Evolutionary conservation across 1,139 yeast genomes (phyloP).

Genomic region (Taphrina deformans): DNA sequence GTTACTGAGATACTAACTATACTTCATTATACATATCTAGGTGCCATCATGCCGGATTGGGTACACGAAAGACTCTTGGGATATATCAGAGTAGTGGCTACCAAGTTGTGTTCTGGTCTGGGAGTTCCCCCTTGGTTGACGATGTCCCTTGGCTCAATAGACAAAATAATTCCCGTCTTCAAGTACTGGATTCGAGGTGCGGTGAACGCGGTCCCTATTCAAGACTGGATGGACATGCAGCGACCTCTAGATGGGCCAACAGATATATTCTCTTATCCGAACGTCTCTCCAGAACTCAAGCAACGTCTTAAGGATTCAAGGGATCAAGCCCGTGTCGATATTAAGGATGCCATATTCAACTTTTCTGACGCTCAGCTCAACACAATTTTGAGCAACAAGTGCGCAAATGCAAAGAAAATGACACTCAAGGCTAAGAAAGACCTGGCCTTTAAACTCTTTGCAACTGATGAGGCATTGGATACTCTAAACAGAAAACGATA

Average conservation of each 20-base stretch:
- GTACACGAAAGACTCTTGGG: conserved; percentile 24
- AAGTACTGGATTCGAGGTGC: conserved; percentile 30
- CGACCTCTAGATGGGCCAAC: conserved; percentile 18
- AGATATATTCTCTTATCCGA: conserved; percentile 3
- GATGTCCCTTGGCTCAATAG: conserved; percentile 22
- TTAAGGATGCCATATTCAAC: conserved; percentile 21
- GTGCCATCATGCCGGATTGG: conserved; percentile 32
- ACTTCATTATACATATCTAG: conserved; percentile 27
- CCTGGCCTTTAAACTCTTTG: conserved; percentile 25
- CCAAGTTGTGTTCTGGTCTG: conserved; percentile 24
- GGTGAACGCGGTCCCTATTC: conserved; percentile 5
- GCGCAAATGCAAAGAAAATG: conserved; percentile 14
- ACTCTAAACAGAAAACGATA: conserved; percentile 23
- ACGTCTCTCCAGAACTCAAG: conserved; percentile 16
- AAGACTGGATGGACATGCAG: conserved; percentile 31
- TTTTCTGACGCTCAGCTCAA: conserved; percentile 27
- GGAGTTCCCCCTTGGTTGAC: conserved; percentile 25
- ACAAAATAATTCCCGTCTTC: conserved; percentile 28
- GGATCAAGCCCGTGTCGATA: conserved; percentile 18
- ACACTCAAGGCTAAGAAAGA: conserved; percentile 21
- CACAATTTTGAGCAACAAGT: conserved; percentile 14
- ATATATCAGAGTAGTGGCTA: conserved; percentile 20
- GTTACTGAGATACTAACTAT: conserved; percentile 17
- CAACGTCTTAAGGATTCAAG: conserved; percentile 20
- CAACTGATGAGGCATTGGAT: conserved; percentile 29